Percentiles rank a stretch among this genome's conserved stretches.
These are phyloP conservation scores for Trichoderma harzianum DNA, from an alignment of 2,329 filamentous ascomycete genomes.

Conservation along the genomic window DNA sequence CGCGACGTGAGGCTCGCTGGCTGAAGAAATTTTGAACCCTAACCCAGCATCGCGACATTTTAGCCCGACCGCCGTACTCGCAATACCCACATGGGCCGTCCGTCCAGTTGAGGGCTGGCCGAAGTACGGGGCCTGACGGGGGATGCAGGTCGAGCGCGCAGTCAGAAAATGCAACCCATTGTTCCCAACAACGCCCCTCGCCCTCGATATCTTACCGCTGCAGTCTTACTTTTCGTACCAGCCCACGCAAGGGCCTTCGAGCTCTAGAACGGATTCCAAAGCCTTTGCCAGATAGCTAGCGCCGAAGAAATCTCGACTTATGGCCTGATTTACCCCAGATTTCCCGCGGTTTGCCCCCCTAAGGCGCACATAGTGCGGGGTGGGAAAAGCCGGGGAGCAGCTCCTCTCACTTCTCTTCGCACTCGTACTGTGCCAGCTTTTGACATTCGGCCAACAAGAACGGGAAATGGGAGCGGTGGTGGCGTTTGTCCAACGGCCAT, in stretches of 20 bases:
- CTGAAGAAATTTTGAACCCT: background rate
- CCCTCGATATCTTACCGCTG: background rate
- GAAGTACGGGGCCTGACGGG: conserved; percentile 1
- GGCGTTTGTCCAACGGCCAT: background rate
- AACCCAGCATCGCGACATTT: conserved; percentile 17
- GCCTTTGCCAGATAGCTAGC: conserved; percentile 4
- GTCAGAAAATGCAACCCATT: conserved; percentile 4
- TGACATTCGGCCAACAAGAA: background rate
- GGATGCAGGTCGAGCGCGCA: conserved; percentile 1
- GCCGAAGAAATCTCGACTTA: conserved; percentile 4
- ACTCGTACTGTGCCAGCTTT: background rate
- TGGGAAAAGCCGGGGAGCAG: conserved; percentile 15
- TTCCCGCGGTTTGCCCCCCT: conserved; percentile 12
- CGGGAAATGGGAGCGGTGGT: background rate
- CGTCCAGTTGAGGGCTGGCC: background rate
- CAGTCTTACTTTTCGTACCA: background rate
- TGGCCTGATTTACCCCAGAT: conserved; percentile 19
- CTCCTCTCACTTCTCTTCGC: background rate
- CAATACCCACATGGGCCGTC: conserved; percentile 5
- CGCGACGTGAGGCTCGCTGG: background rate
- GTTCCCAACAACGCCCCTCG: background rate
- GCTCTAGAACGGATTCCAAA: conserved; percentile 12
- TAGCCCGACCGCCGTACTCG: background rate
- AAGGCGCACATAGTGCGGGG: conserved; percentile 2
- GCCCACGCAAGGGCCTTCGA: background rate